These are phyloP conservation scores for Thamnidium elegans DNA, from an alignment of 192 early-diverging fungal species.

Conservation along the genomic window DNA sequence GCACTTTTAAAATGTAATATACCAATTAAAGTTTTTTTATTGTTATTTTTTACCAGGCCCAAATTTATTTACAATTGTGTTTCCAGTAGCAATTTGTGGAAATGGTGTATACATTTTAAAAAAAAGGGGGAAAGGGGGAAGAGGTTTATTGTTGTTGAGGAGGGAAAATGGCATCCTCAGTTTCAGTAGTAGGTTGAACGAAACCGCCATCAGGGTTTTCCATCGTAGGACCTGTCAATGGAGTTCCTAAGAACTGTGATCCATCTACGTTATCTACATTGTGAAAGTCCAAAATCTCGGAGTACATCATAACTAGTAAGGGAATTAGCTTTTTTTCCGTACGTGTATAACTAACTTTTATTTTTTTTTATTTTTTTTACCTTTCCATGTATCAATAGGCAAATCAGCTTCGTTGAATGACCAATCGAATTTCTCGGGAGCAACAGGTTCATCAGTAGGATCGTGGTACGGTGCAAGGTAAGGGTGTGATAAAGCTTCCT, in stretches of 20 bases:
- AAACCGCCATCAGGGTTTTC: conserved; percentile 2
- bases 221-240: conserved; percentile 31
- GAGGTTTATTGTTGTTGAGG: too few relatives aligned
- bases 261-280: conserved; percentile 54
- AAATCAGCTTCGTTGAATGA: conserved; percentile 91
- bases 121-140: too few relatives aligned
- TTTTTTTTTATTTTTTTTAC: conserved; percentile 22
- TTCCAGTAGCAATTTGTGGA: too few relatives aligned
- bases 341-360: not conserved
- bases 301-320: conserved; percentile 74
- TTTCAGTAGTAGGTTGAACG: too few relatives aligned
- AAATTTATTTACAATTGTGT: too few relatives aligned
- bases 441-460: conserved; percentile 82
- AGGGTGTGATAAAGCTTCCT: conserved; percentile 83
- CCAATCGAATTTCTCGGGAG: conserved; percentile 87
- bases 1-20: too few relatives aligned
- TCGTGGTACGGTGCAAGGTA: conserved; percentile 92
- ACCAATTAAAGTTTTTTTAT: too few relatives aligned
- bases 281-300: conserved; percentile 73
- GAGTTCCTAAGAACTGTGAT: conserved; percentile 38
- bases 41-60: too few relatives aligned
- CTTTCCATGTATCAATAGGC: conserved; percentile 82
- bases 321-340: too few relatives aligned
- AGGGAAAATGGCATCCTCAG: too few relatives aligned
- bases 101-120: too few relatives aligned